Evolutionary conservation across 202 grass and related monocot genomes (phyloP).

Genomic region (Schoenoplectus triqueter): DNA sequence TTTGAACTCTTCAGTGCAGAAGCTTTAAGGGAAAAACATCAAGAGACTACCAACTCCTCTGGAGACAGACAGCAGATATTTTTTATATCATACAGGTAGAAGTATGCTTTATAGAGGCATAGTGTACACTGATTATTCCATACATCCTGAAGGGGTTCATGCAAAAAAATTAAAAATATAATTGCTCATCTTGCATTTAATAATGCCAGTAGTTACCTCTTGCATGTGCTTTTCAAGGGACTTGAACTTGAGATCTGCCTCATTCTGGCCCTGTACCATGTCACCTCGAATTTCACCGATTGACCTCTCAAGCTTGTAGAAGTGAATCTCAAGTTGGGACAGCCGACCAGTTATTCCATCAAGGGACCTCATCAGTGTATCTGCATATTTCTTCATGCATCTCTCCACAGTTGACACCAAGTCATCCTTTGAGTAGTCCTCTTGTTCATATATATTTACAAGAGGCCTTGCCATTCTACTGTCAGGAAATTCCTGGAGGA

Average conservation of each 20-base stretch:
- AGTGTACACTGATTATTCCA: neutral
- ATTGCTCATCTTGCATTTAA: neutral
- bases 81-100: neutral
- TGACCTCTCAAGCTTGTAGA: slow-evolving; percentile 89
- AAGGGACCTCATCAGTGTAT: slow-evolving; percentile 77
- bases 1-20: neutral
- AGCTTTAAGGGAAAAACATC: neutral
- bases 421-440: slow-evolving; percentile 60
- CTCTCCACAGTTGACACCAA: slow-evolving; percentile 67
- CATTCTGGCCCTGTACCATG: slow-evolving; percentile 69
- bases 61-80: neutral
- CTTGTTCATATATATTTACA: slow-evolving; percentile 79
- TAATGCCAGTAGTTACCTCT: slow-evolving; percentile 54
- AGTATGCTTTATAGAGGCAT: neutral
- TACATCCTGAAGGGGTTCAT: neutral
- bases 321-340: slow-evolving; percentile 87
- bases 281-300: slow-evolving; percentile 88
- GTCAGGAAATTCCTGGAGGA: slow-evolving; percentile 66
- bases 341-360: slow-evolving; percentile 91
- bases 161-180: slow-evolving; percentile 1
- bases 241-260: slow-evolving; percentile 65
- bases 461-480: slow-evolving; percentile 63
- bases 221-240: slow-evolving; percentile 83
- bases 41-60: neutral
- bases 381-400: slow-evolving; percentile 98